phyloP scores from a whole-genome alignment of 2,329 filamentous ascomycete genomes.

The Penicillium sp. region DNA sequence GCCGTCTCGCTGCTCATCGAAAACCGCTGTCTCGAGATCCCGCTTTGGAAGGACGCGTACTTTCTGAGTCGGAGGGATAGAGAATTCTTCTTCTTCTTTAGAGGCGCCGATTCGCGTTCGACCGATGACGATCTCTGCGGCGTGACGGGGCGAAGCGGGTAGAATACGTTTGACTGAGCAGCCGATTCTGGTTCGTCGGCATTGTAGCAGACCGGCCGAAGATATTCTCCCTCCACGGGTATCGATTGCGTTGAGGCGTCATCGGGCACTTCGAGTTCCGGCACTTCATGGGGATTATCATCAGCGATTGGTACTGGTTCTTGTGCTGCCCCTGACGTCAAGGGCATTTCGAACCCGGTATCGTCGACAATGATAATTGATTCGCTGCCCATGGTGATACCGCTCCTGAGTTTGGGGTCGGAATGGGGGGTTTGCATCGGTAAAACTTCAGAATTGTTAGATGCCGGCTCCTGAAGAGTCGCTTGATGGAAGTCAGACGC shows the following conservation, averaged over 20 bases:
- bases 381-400: conserved; percentile 76
- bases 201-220: conserved; percentile 34
- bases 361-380: conserved; percentile 86
- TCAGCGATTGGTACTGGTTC: conserved; percentile 4
- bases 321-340: conserved; percentile 41
- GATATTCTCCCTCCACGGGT: conserved; percentile 28
- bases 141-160: conserved; percentile 19
- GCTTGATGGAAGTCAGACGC: conserved; percentile 9
- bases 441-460: neutral
- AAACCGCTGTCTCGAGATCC: conserved; percentile 35
- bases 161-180: conserved; percentile 16
- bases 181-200: conserved; percentile 15
- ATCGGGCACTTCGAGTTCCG: neutral
- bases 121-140: conserved; percentile 31
- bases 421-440: conserved; percentile 20
- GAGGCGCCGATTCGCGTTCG: conserved; percentile 25
- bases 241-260: conserved; percentile 24
- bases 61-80: conserved; percentile 42
- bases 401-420: conserved; percentile 46
- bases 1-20: conserved; percentile 28
- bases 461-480: conserved; percentile 4
- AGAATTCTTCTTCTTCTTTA: conserved; percentile 29
- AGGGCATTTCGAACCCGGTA: conserved; percentile 45
- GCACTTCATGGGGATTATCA: neutral
- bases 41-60: conserved; percentile 48